Base-by-base conservation (phyloP, 108 stramenopile species). In the Stephanodiscus triporus region DNA sequence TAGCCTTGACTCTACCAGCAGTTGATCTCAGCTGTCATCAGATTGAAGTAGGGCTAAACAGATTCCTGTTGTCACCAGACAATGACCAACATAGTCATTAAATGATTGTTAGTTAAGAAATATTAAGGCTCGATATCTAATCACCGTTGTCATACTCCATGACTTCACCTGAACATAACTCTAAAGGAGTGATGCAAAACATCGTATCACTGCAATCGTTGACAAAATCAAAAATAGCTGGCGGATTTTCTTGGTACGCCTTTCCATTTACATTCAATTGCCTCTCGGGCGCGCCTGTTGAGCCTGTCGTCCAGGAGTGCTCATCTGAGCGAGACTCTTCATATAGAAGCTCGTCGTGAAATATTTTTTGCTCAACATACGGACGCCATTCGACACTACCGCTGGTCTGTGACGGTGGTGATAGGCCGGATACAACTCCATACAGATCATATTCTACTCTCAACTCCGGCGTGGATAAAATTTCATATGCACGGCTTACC, bases 341-440 rank as follows among this genome's bases (percentile, higher is more conserved):
- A 50, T 75, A 43, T 9, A 55, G 63, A 29, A 67, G 66, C 20
- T 56, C 59, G 58, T 75, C 56, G 9, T 56, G 17, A 49, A 75
- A 57, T n/a, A 75, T 59, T 57, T 75, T 75, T 34, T 75, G 66
- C 51, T 75, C 74, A 11, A 75, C 74, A 66, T 54, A 75, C 16
- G 64, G 66, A 22, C 50, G 45, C 74, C 74, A 75, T 67, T 58
- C 34, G 37, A 75, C 74, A 48, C 65, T 75, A 34, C 63, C 66
- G 11, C 58, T 47, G 38, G 42, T n/a, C n/a, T n/a, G 34, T 17
- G 40, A 16, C 9, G 43, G 34, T 45, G 23, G 22, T 13, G 38
- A 48, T 22, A 53, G 6, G 16, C 6, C 50, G 6, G 22, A 26
- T 11, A 45, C 4, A 24, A 32, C 50, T 47, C 34, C 38, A 37